These are phyloP conservation scores for Epicoccum nigrum DNA, from an alignment of 2,329 filamentous ascomycete genomes.

Conservation along the genomic window DNA sequence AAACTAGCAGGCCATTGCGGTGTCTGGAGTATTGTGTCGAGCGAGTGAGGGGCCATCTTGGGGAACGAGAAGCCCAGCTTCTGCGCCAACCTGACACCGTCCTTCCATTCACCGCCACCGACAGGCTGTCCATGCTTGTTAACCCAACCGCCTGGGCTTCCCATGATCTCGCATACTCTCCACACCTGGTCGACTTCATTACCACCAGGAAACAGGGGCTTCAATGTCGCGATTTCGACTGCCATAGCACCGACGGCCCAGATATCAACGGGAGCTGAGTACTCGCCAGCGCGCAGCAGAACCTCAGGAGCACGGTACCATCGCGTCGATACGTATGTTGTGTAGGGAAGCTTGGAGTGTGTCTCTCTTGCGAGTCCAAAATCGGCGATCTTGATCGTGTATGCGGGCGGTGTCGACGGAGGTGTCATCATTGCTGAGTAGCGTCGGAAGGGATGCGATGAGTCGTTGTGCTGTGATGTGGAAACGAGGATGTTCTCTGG, in stretches of 20 bases:
- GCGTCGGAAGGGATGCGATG: conserved; percentile 82
- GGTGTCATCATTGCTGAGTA: conserved; percentile 95
- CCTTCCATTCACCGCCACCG: conserved; percentile 96
- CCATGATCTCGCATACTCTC: conserved; percentile 99
- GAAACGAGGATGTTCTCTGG: conserved; percentile 98
- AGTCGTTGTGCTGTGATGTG: conserved; percentile 82
- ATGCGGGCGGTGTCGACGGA: conserved; percentile 88
- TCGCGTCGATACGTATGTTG: conserved; percentile 95
- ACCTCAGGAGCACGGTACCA: conserved; percentile 97
- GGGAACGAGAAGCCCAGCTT: conserved; percentile 99
- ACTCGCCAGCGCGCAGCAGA: conserved; percentile 89
- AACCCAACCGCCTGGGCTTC: conserved; percentile 97
- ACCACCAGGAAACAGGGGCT: conserved; percentile 94
- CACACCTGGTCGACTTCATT: conserved; percentile 99
- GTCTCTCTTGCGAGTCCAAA: conserved; percentile 98
- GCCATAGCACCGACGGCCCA: conserved; percentile 99
- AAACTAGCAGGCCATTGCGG: conserved; percentile 91
- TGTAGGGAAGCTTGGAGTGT: conserved; percentile 94
- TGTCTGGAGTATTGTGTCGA: conserved; percentile 89
- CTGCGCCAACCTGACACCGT: conserved; percentile 87
- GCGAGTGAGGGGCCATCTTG: conserved; percentile 96
- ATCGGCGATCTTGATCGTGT: conserved; percentile 98
- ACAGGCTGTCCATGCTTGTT: conserved; percentile 86
- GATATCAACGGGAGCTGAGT: conserved; percentile 96
- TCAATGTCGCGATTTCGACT: conserved; percentile 94